Evolutionary conservation across 495 filamentous ascomycete species (phyloP), one percentile per base, ranked within the genome.

Genomic region (Neurospora sp.): DNA sequence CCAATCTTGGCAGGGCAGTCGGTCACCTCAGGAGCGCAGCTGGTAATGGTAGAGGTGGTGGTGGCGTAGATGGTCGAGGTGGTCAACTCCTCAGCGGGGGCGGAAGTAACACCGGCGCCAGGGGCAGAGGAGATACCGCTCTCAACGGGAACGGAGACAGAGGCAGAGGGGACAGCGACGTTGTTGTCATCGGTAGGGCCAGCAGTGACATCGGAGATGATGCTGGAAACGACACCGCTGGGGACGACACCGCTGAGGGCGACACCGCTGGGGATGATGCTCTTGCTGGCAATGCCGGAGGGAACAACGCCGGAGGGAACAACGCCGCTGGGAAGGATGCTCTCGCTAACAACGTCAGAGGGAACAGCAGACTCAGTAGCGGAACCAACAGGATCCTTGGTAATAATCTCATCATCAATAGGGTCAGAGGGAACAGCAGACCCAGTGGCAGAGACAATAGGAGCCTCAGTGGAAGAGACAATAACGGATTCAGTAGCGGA

Each of bases 21-120:
- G 72, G 86, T 89, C 74, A 91, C 87, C 47, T 82, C 83, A 39
- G 89, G 80, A 73, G 82, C 85, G 81, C 90, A 92, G 38, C 84
- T 85, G 1, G 85, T 89, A 74, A 89, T 82, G 14, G 89, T 90
- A 71, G 86, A 80, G 71, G 81, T 80, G 59, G 80, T 87, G 8
- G 89, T 90, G 3, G 81, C 80, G 75, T 81, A 87, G 38, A 89
- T 81, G 39, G 87, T 77, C 68, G 76, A 79, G 39, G 80, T 80
- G 12, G 76, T 69, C 42, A 68, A 73, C 31, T 27, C 41, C 73
- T 71, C 42, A 31, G 70, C 75, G 22, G 47, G 42, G 69, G 72
- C 75, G 31, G 71, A 47, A 18, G 75, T 72, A 5, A 38, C 9
- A n/a, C 53, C 31, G 37, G 37, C 35, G 31, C 22, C 39, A 39